Base-by-base conservation (phyloP, 257 asterid species). In the Perilla frutescens region DNA sequence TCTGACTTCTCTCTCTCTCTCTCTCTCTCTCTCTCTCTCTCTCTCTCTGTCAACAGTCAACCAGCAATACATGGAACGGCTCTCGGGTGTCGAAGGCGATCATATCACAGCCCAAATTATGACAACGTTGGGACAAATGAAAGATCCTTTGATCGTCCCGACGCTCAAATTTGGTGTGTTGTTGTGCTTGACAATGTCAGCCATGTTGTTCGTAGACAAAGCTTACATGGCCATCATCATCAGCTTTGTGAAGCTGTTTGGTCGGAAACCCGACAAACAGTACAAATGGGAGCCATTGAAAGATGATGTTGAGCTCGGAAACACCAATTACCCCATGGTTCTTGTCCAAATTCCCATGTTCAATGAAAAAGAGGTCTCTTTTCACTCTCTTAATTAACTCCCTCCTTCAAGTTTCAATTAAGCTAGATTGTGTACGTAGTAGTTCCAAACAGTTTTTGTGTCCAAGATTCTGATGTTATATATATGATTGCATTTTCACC, bases 281-380 rank as follows among this genome's bases (percentile, higher is more conserved):
- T 93, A 91, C 80, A 93, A 93, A 82, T 93, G 89, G 91, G 76
- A 90, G 83, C 75, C 96, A 4, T 31, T 87, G 39, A 87, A 85
- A 40, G 96, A 91, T 37, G 98, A 93, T 78, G 67, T 91, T 71
- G 98, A 93, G 88, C 72, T 82, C 10, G 98, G 95, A 0, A 88
- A 85, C 84, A 73, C 88, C 4, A 80, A 81, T 63, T 91, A 86
- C 43, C 98, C 97, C 0, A 67, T 72, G 84, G 91, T 93, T 79
- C 96, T 93, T 71, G 96, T 93, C 71, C 98, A 93, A 83, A 86
- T 93, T 60, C 98, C 97, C 7, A 93, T 93, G 98, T 93, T 73
- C 87, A 93, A 93, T 47, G 98, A 90, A 47, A 87, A 55, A 83
- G 98, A 93, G 97, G 98, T 92, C 31, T 4, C 4, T 41, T 20